phyloP scores from a whole-genome alignment of 2,329 filamentous ascomycete genomes.

The Bipolaris gigantea region DNA sequence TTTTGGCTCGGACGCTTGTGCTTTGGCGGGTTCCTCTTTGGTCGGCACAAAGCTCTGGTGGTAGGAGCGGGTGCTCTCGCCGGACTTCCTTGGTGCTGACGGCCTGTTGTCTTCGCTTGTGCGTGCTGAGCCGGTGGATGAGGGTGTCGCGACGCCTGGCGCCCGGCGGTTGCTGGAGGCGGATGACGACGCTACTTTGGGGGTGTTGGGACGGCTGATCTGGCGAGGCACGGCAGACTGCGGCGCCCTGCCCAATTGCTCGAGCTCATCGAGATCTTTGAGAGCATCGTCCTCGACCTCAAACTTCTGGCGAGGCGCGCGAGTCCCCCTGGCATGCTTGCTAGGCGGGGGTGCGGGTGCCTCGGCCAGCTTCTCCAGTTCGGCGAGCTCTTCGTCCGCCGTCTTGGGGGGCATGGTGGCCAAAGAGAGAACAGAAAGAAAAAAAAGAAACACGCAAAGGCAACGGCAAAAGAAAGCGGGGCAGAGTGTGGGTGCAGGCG shows the following conservation, averaged over 20 bases:
- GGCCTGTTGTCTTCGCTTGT: conserved; percentile 68
- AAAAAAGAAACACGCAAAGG: neutral
- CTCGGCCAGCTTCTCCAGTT: conserved; percentile 44
- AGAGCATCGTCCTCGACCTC: conserved; percentile 69
- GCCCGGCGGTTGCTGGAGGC: conserved; percentile 45
- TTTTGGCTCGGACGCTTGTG: conserved; percentile 56
- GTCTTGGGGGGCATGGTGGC: conserved; percentile 44
- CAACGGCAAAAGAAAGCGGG: neutral
- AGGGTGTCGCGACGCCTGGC: conserved; percentile 41
- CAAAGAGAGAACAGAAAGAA: neutral
- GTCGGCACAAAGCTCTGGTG: conserved; percentile 72
- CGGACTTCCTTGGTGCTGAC: conserved; percentile 66
- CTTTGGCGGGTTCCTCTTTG: conserved; percentile 47
- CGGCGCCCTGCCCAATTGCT: conserved; percentile 51
- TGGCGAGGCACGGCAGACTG: conserved; percentile 59
- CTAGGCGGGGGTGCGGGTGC: conserved; percentile 38
- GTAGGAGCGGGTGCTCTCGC: conserved; percentile 72
- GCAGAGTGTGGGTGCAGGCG: neutral
- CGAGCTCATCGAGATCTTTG: conserved; percentile 83
- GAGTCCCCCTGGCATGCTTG: conserved; percentile 48
- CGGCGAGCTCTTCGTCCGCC: conserved; percentile 53
- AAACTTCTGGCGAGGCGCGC: conserved; percentile 49
- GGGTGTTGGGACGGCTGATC: conserved; percentile 76
- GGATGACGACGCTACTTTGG: conserved; percentile 60
- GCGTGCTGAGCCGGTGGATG: conserved; percentile 45